Evolutionary conservation across 108 stramenopile genomes (phyloP).

Genomic region (Nitzschia inconspicua): DNA sequence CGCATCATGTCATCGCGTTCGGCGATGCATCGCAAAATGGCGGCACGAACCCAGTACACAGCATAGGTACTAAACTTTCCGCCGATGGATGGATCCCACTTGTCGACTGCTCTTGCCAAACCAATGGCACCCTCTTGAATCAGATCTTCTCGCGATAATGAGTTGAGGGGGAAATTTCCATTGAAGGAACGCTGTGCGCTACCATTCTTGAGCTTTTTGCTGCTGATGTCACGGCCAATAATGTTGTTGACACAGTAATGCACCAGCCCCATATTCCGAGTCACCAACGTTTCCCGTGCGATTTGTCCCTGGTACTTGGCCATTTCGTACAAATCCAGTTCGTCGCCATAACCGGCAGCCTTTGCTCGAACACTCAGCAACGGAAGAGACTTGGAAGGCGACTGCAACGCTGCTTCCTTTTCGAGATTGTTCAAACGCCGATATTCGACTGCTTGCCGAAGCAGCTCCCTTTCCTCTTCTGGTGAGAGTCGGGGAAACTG

Average conservation of each 20-base stretch:
- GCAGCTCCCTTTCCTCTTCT: slow-evolving; percentile 44
- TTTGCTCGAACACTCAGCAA: slow-evolving; percentile 22
- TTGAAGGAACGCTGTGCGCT: neutral
- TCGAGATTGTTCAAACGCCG: slow-evolving; percentile 36
- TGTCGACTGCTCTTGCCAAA: slow-evolving; percentile 84
- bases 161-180: slow-evolving; percentile 12
- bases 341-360: slow-evolving; percentile 40
- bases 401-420: slow-evolving; percentile 15
- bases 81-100: slow-evolving; percentile 79
- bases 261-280: slow-evolving; percentile 72
- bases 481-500: slow-evolving; percentile 25
- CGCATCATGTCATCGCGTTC: slow-evolving; percentile 74
- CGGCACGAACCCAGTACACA: slow-evolving; percentile 90
- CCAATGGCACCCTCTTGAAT: slow-evolving; percentile 92
- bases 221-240: slow-evolving; percentile 16
- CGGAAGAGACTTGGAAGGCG: neutral
- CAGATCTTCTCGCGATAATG: slow-evolving; percentile 75
- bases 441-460: slow-evolving; percentile 46
- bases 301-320: slow-evolving; percentile 36
- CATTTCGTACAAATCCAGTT: slow-evolving; percentile 39
- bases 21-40: slow-evolving; percentile 83
- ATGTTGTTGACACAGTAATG: slow-evolving; percentile 57
- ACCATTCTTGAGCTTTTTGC: neutral
- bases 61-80: slow-evolving; percentile 90
- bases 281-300: slow-evolving; percentile 60